phyloP scores from a whole-genome alignment of 108 stramenopile genomes.

The Cyclotella kingstonii region DNA sequence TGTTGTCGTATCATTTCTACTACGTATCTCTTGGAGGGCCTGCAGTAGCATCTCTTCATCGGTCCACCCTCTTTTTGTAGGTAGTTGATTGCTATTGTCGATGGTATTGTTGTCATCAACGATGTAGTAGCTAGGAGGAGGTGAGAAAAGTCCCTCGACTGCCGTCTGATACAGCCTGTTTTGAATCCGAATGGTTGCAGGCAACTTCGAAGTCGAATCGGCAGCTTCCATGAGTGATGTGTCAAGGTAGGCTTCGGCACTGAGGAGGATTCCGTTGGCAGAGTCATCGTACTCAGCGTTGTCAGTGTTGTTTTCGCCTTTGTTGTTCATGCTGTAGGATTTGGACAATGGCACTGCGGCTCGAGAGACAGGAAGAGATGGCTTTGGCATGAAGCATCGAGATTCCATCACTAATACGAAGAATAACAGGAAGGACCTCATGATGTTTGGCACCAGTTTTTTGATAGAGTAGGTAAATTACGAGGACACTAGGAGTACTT shows the following conservation, averaged over 20 bases:
- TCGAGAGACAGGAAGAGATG: too few relatives aligned
- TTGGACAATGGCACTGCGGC: too few relatives aligned
- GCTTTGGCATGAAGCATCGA: too few relatives aligned
- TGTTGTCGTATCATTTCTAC: neutral
- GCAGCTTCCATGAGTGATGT: too few relatives aligned
- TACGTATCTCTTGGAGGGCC: conserved; percentile 8
- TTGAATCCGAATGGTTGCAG: neutral
- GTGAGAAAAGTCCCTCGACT: conserved; percentile 21
- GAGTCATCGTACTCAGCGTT: neutral
- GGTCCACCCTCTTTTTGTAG: neutral
- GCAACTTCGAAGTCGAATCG: neutral
- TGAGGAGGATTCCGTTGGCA: conserved; percentile 10
- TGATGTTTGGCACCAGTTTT: too few relatives aligned
- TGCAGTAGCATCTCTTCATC: conserved; percentile 25
- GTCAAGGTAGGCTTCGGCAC: conserved; percentile 11
- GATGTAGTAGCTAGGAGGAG: conserved; percentile 19
- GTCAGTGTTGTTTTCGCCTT: neutral
- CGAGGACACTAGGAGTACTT: too few relatives aligned
- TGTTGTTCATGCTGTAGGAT: too few relatives aligned
- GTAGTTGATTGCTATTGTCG: neutral
- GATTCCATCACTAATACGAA: too few relatives aligned
- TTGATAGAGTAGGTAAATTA: too few relatives aligned
- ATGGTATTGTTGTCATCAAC: neutral
- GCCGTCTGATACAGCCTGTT: conserved; percentile 20
- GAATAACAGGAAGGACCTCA: too few relatives aligned